Evolutionary conservation across 495 filamentous ascomycete genomes (phyloP).

Genomic region (Aspergillus egyptiacus): DNA sequence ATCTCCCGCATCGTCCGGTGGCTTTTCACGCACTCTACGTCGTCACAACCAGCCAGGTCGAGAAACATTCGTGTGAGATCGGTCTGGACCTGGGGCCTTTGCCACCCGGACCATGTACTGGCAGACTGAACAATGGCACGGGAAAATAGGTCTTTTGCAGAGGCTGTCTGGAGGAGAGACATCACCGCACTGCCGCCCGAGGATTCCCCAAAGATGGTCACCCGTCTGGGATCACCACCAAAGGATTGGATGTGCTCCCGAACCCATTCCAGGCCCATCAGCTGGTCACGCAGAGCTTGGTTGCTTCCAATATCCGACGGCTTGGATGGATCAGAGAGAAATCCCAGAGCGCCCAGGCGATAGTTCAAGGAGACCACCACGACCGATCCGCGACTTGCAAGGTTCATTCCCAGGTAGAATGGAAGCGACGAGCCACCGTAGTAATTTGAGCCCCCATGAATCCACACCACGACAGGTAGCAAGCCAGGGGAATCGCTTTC

Average conservation of each 20-base stretch:
- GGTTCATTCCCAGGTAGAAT: slow-evolving; percentile 39
- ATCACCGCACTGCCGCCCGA: slow-evolving; percentile 52
- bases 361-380: slow-evolving; percentile 45
- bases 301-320: slow-evolving; percentile 28
- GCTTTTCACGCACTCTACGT: too few relatives aligned
- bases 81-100: too few relatives aligned
- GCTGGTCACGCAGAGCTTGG: slow-evolving; percentile 36
- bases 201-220: slow-evolving; percentile 48
- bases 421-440: slow-evolving; percentile 33
- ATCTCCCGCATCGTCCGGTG: too few relatives aligned
- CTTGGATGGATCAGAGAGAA: slow-evolving; percentile 20
- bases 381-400: slow-evolving; percentile 41
- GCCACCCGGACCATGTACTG: too few relatives aligned
- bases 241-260: slow-evolving; percentile 45
- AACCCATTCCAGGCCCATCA: slow-evolving; percentile 44
- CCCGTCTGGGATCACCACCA: slow-evolving; percentile 43
- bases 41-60: too few relatives aligned
- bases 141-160: slow-evolving; percentile 29
- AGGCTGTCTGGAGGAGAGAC: slow-evolving; percentile 38
- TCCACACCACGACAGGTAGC: slow-evolving; percentile 32
- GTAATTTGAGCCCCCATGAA: slow-evolving; percentile 42
- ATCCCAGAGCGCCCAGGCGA: slow-evolving; percentile 39
- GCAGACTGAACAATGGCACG: slow-evolving; percentile 26
- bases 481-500: neutral
- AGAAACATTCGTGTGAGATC: too few relatives aligned